Base-by-base conservation (phyloP, 495 filamentous ascomycete species). In the Filosporella fistucella region DNA sequence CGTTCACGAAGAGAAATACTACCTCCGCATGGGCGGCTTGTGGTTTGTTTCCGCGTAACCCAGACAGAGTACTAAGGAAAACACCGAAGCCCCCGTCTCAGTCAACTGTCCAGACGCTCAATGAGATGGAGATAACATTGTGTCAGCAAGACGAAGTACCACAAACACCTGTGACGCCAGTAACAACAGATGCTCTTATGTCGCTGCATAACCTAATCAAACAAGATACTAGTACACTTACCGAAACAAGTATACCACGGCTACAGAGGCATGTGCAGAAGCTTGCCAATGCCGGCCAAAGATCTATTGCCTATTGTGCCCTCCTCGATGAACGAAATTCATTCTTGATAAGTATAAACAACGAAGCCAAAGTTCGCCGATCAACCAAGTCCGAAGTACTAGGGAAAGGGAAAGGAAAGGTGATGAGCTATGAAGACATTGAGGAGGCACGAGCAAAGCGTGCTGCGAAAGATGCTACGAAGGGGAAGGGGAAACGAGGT, bases 351-450 rank as follows among this genome's bases (percentile, higher is more conserved):
- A n/a, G 32, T 35, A 61, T 65, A 13, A 66, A 68, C 40, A 52
- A 52, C 49, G 32, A 52, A 43, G 49, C 49, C 1, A 45, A 52
- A 22, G 33, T 46, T 45, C 42, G 56, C 42, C 42, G 59, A 60
- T 65, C 60, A 17, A 65, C 51, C 45, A 54, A 47, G 45, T 54
- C 55, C 46, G 25, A 41, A 25, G 40, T 63, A n/a, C 29, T 67
- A 54, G 61, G 58, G 22, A 57, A 61, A 55, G 61, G 58, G 35
- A 57, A 61, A 50, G 60, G 52, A 25, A 67, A 59, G 56, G 64
- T 65, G 2, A 62, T 63, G 61, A 67, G 58, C 56, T 67, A 55
- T 56, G 61, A 65, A 61, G 54, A 67, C 51, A 48, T 65, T 25
- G 54, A 60, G 47, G 53, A 52, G 45, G 61, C 58, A 57, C 59